Percentiles rank a stretch among this genome's conserved stretches.
Evolutionary conservation across 257 asterid genomes (phyloP).

Genomic region (Linderniella brevidens): DNA sequence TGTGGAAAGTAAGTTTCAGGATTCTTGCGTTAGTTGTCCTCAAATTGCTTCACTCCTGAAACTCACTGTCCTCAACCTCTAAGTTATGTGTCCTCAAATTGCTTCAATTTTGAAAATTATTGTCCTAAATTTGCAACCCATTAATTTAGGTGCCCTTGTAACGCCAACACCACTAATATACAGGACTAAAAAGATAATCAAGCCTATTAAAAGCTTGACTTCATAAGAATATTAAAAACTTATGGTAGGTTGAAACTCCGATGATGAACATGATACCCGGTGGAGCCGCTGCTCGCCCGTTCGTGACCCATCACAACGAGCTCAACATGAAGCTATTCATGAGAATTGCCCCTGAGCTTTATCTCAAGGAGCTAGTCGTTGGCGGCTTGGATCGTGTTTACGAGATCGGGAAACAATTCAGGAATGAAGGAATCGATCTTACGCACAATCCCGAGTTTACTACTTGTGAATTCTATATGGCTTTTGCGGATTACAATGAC

Average conservation of each 20-base stretch:
- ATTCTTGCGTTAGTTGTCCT: too few species aligned
- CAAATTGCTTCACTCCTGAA: too few species aligned
- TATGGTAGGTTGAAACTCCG: conserved; percentile 75
- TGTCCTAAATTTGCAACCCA: too few species aligned
- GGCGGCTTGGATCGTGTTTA: conserved; percentile 90
- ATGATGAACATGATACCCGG: conserved; percentile 90
- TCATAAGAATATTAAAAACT: conserved; percentile 5
- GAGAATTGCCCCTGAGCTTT: conserved; percentile 89
- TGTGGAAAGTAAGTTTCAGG: too few species aligned
- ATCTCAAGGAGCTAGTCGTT: conserved; percentile 73
- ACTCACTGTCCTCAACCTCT: too few species aligned
- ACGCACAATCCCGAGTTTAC: conserved; percentile 96
- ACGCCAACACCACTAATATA: too few species aligned
- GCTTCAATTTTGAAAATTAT: too few species aligned
- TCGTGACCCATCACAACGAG: conserved; percentile 79
- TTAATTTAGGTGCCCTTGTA: too few species aligned
- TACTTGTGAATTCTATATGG: conserved; percentile 89
- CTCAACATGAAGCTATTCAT: conserved; percentile 62
- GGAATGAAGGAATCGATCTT: conserved; percentile 86
- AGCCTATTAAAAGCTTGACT: neutral
- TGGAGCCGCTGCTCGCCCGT: conserved; percentile 89
- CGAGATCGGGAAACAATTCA: conserved; percentile 84
- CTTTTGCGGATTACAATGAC: conserved; percentile 78
- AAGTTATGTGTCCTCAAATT: too few species aligned
- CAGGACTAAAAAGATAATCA: too few species aligned